Conservation (phyloP, 192 early-diverging fungal species). For the Coemansia sp. region DNA sequence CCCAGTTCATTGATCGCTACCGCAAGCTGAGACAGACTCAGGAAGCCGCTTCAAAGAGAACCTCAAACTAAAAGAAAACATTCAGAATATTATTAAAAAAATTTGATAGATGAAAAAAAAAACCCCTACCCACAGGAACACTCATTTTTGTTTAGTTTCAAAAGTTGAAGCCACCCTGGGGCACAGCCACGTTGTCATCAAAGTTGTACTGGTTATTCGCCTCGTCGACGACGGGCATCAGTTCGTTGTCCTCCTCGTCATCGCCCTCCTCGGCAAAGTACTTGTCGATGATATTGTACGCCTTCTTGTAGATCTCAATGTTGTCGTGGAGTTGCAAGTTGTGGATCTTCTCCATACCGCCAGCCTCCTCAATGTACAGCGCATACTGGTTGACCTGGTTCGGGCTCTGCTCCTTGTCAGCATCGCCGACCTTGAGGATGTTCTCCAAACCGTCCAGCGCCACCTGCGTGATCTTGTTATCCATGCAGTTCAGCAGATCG, state of each 20-base stretch:
- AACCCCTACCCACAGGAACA: too few species aligned
- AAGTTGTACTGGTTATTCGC: conserved; percentile 81
- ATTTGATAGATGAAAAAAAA: conserved; percentile 10
- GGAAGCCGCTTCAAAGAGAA: conserved; percentile 21
- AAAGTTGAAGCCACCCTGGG: conserved; percentile 88
- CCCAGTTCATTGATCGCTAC: conserved; percentile 67
- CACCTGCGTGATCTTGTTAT: conserved; percentile 96
- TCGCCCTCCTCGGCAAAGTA: conserved; percentile 91
- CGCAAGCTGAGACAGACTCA: conserved; percentile 49
- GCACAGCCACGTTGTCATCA: conserved; percentile 65
- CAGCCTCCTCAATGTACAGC: conserved; percentile 88
- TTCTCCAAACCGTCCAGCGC: conserved; percentile 98
- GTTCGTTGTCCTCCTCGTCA: conserved; percentile 64
- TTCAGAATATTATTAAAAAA: background rate
- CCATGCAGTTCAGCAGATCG: conserved; percentile 87
- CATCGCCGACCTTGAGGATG: conserved; percentile 94
- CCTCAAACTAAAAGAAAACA: background rate
- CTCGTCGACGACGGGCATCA: conserved; percentile 76
- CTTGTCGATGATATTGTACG: conserved; percentile 93
- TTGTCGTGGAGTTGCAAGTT: conserved; percentile 94
- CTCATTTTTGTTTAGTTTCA: conserved; percentile 21
- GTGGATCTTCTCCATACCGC: conserved; percentile 96
- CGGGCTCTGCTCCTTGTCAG: conserved; percentile 66
- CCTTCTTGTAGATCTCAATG: conserved; percentile 96
- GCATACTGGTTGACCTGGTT: conserved; percentile 82